Evolutionary conservation across 2,329 filamentous ascomycete species (phyloP).

Genomic region (Colletotrichum gigasporum): DNA sequence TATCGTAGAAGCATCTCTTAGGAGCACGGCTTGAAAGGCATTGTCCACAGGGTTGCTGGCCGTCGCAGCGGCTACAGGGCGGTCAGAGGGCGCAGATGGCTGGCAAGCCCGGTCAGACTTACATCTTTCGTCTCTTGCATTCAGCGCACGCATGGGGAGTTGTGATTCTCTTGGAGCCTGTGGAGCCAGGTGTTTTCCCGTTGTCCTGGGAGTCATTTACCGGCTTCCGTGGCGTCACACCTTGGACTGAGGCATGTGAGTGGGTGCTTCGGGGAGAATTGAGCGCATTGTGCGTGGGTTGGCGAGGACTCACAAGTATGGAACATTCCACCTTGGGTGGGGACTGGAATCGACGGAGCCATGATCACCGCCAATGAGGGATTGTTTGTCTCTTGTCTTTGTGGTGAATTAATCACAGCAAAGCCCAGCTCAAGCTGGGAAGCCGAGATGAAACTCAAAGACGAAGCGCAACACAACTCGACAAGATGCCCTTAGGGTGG

Average conservation of each 20-base stretch:
- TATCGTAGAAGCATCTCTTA: conserved; percentile 82
- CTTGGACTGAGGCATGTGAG: conserved; percentile 26
- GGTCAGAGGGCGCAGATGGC: conserved; percentile 37
- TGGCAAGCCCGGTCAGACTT: conserved; percentile 33
- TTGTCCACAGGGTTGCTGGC: conserved; percentile 82
- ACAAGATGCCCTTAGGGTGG: no score
- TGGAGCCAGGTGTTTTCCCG: conserved; percentile 49
- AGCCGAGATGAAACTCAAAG: background rate
- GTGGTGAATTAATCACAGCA: background rate
- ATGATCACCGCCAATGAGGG: conserved; percentile 7
- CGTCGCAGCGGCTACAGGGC: conserved; percentile 72
- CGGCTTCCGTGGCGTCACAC: conserved; percentile 34
- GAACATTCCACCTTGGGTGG: conserved; percentile 34
- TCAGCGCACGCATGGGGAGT: conserved; percentile 76
- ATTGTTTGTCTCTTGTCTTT: background rate
- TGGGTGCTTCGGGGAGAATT: background rate
- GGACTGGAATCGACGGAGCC: conserved; percentile 30
- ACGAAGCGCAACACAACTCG: background rate
- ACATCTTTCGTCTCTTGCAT: conserved; percentile 83
- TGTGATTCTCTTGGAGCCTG: conserved; percentile 59
- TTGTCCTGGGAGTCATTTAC: conserved; percentile 33
- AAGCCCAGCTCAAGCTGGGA: background rate
- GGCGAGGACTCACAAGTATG: conserved; percentile 30
- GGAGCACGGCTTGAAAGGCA: conserved; percentile 84
- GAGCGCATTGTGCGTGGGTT: background rate